Evolutionary conservation across 2,329 filamentous ascomycete species (phyloP), one percentile per base, ranked within the genome.

Genomic region (Xylariaceae sp.): DNA sequence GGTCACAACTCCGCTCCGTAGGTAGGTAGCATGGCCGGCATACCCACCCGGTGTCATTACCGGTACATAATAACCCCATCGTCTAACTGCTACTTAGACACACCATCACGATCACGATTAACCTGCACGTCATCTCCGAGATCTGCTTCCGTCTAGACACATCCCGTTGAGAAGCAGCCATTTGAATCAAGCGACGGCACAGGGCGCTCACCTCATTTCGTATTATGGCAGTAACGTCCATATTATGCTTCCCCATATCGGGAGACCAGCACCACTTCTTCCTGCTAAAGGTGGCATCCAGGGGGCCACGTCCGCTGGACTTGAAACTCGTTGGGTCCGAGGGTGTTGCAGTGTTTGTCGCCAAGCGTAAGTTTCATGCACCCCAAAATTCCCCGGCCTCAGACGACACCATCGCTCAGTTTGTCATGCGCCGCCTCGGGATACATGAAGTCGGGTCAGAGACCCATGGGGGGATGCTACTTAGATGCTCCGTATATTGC

Each of bases 311-410:
- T 54, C 76, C 78, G 1, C 72, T 90, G 32, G 85, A 89, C 68
- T 69, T 88, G 46, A 84, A 83, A 66, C 70, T 91, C 32, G 75
- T 86, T 35, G 87, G 80, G 35, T 89, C 86, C 32, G 87, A 91
- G 64, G 81, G 83, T 52, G 77, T 80, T 53, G 77, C 76, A 47
- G 78, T 83, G 5, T 88, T 84, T 70, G 73, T 76, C 42, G 70
- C 76, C 53, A 76, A 76, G 58, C 70, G 84, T 86, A 74, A 77
- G 81, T 76, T 60, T 19, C 29, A 45, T 9, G 45, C 35, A 40
- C 34, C 30, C 19, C 39, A 45, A 11, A 46, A 19, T 45, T 56
- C 12, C 40, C 12, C n/a, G 31, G 50, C 39, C 31, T 29, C 32
- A 42, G 47, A 50, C 46, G 32, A 8, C 27, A 51, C 45, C 43